phyloP scores from a whole-genome alignment of 352 stramenopile species.

The Thalassiosira sp. region DNA sequence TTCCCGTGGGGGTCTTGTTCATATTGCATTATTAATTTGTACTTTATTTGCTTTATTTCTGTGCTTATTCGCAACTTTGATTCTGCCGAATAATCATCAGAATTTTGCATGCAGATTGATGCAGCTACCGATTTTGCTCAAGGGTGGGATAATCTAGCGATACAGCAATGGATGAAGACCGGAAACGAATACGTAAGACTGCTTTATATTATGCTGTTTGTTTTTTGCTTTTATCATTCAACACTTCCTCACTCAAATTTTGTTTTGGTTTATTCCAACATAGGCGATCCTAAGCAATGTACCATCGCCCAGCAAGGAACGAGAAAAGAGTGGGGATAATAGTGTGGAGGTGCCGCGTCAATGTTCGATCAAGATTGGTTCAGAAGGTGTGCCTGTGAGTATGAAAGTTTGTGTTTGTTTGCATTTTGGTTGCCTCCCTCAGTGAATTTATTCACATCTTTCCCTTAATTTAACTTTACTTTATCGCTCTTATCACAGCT shows the following conservation, averaged over 20 bases:
- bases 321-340: conserved; percentile 31
- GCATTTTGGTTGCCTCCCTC: not conserved
- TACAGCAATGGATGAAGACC: conserved; percentile 74
- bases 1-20: too few species aligned
- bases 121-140: conserved; percentile 76
- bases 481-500: conserved; percentile 24
- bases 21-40: not conserved
- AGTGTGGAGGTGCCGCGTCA: conserved; percentile 61
- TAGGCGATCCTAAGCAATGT: conserved; percentile 80
- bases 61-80: conserved; percentile 4
- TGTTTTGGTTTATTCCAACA: too few species aligned
- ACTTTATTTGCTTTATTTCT: not conserved
- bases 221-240: too few species aligned
- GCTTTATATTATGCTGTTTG: too few species aligned
- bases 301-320: conserved; percentile 57
- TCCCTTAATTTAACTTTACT: conserved; percentile 4
- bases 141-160: conserved; percentile 75
- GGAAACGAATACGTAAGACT: conserved; percentile 87
- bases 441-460: conserved; percentile 3
- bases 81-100: conserved; percentile 23
- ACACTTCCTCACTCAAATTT: too few species aligned
- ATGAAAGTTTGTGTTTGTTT: not conserved
- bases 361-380: conserved; percentile 66
- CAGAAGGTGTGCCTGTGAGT: conserved; percentile 64
- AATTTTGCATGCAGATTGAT: conserved; percentile 87